Conservation (phyloP, 2,329 filamentous ascomycete species). For the Cryphonectria nitschkei region DNA sequence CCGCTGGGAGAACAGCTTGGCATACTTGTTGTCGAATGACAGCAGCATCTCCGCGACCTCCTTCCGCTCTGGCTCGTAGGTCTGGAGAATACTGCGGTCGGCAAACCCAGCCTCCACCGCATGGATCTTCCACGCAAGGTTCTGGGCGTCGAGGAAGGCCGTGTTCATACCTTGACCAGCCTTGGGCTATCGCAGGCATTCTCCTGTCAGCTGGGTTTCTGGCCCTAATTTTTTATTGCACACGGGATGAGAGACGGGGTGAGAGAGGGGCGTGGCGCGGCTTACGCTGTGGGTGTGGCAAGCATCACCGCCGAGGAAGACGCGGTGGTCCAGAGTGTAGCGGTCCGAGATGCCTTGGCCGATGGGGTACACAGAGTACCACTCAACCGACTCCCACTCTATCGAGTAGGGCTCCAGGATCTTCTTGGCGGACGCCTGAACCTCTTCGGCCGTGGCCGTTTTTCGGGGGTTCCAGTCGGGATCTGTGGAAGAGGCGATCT, state of each 20-base stretch:
- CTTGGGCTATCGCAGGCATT: constrained; percentile 59
- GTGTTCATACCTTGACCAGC: constrained; percentile 83
- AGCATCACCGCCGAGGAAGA: constrained; percentile 78
- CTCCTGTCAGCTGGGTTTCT: not conserved
- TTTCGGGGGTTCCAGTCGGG: constrained; percentile 64
- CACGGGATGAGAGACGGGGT: not conserved
- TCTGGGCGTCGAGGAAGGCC: constrained; percentile 79
- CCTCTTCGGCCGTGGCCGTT: constrained; percentile 65
- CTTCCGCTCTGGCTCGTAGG: constrained; percentile 86
- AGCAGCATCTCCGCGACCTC: constrained; percentile 82
- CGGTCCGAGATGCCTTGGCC: constrained; percentile 73
- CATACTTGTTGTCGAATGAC: constrained; percentile 86
- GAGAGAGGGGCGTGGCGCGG: not conserved
- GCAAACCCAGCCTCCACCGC: constrained; percentile 85
- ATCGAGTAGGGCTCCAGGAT: constrained; percentile 70
- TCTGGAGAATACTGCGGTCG: constrained; percentile 72
- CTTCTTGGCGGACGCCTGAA: constrained; percentile 66
- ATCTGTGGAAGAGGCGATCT: constrained; percentile 65
- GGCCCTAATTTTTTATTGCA: not conserved
- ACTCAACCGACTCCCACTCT: constrained; percentile 69
- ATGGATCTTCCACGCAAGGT: constrained; percentile 96
- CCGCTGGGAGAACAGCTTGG: constrained; percentile 83
- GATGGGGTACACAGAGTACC: constrained; percentile 79
- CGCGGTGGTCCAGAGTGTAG: constrained; percentile 68
- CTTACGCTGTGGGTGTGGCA: constrained; percentile 77